Evolutionary conservation across 1,139 yeast genomes (phyloP).

Genomic region (Nakaseomyces bracarensis): DNA sequence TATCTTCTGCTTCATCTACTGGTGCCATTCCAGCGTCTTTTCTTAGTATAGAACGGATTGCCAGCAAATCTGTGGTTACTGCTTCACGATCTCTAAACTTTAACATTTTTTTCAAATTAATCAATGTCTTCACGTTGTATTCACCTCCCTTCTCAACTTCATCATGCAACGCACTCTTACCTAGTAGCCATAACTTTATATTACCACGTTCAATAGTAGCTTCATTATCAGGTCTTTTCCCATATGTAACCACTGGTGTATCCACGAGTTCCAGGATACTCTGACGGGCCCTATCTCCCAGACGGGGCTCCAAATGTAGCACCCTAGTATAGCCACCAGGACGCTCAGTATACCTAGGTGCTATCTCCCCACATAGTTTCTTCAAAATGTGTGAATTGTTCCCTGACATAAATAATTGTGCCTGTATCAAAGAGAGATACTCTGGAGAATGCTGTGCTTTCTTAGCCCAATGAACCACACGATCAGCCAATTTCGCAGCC

Average conservation of each 20-base stretch:
- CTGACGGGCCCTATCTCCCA: conserved; percentile 89
- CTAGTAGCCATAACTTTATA: conserved; percentile 29
- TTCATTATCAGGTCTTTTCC: conserved; percentile 10
- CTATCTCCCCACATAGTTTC: conserved; percentile 58
- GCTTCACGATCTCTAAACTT: conserved; percentile 17
- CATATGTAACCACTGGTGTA: conserved; percentile 35
- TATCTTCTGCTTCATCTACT: conserved; percentile 15
- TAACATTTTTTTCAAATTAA: conserved; percentile 23
- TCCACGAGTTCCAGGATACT: conserved; percentile 84
- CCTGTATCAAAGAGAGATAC: conserved; percentile 20
- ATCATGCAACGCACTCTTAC: conserved; percentile 23
- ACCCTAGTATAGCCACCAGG: conserved; percentile 82
- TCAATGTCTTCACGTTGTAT: conserved; percentile 19
- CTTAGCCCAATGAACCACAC: conserved; percentile 45
- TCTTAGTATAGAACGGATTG: conserved; percentile 18
- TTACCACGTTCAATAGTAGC: conserved; percentile 25
- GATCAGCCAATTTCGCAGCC: conserved; percentile 49
- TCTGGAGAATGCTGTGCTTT: conserved; percentile 11
- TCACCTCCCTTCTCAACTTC: conserved; percentile 12
- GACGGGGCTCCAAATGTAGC: conserved; percentile 72
- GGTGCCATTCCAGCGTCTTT: conserved; percentile 13
- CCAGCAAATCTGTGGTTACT: conserved; percentile 18
- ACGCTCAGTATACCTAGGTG: conserved; percentile 54
- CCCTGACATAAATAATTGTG: conserved; percentile 25
- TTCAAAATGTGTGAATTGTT: conserved; percentile 31